Conservation (phyloP, 768 basidiomycete genomes). For the Boletus sp. region DNA sequence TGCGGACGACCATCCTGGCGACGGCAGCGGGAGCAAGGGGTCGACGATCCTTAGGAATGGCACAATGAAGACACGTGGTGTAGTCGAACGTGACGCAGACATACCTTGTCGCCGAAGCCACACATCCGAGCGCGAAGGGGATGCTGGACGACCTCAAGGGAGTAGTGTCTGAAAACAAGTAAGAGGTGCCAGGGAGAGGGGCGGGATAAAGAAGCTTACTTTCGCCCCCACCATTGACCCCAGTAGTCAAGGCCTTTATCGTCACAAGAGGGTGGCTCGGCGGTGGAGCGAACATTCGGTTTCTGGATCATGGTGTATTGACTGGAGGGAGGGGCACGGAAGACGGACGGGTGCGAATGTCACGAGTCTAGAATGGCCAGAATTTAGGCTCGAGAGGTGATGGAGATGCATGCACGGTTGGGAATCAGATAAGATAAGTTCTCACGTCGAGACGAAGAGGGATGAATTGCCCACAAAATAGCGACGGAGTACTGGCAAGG, state of each 20-base stretch:
- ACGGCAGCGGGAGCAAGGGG: slow-evolving; percentile 90
- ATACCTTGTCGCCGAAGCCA: slow-evolving; percentile 93
- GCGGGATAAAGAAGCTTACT: slow-evolving; percentile 39
- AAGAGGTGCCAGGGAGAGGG: slow-evolving; percentile 2
- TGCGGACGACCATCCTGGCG: slow-evolving; percentile 75
- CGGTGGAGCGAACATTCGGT: slow-evolving; percentile 17
- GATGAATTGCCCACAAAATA: too few relatives aligned
- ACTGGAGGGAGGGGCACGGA: background rate
- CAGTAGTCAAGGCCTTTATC: slow-evolving; percentile 55
- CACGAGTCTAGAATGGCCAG: background rate
- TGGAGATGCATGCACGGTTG: slow-evolving; percentile 8
- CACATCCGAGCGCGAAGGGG: slow-evolving; percentile 92
- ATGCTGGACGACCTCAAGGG: slow-evolving; percentile 82
- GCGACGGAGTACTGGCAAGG: too few relatives aligned
- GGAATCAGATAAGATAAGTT: slow-evolving; percentile 37
- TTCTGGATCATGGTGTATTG: slow-evolving; percentile 60
- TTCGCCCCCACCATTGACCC: slow-evolving; percentile 68
- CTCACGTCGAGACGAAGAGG: slow-evolving; percentile 16
- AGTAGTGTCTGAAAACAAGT: slow-evolving; percentile 59
- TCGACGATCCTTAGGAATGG: slow-evolving; percentile 69
- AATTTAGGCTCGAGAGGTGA: background rate
- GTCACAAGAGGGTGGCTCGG: slow-evolving; percentile 13
- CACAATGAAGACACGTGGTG: slow-evolving; percentile 11
- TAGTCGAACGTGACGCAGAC: slow-evolving; percentile 19
- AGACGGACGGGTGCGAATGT: background rate